phyloP scores from a whole-genome alignment of 192 early-diverging fungal genomes.

The Dimargaris xerosporica region DNA sequence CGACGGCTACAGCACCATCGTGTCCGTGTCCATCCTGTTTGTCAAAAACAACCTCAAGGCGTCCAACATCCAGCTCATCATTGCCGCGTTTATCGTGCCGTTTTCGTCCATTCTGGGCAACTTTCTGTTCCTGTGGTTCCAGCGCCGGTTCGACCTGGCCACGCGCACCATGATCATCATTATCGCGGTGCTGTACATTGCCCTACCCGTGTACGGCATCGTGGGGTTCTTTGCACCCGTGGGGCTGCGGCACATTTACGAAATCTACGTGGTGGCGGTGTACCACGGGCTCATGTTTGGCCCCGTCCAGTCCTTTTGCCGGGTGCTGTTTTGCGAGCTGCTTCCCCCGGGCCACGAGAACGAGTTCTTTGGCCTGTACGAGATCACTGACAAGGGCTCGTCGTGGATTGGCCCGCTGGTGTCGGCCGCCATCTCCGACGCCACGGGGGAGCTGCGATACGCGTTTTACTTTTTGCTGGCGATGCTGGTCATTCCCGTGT shows the following conservation, averaged over 20 bases:
- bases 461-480: conserved; percentile 36
- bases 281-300: conserved; percentile 50
- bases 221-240: conserved; percentile 37
- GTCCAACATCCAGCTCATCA: conserved; percentile 28
- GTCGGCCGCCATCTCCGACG: conserved; percentile 40
- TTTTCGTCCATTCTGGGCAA: conserved; percentile 37
- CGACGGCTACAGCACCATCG: conserved; percentile 44
- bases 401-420: conserved; percentile 57
- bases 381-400: conserved; percentile 52
- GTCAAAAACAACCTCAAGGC: conserved; percentile 36
- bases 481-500: conserved; percentile 34
- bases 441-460: conserved; percentile 33
- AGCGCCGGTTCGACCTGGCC: conserved; percentile 27
- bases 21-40: conserved; percentile 38
- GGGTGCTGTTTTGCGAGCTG: conserved; percentile 45
- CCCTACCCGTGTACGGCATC: conserved; percentile 46
- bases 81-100: conserved; percentile 39
- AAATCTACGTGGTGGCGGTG: conserved; percentile 40
- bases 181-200: conserved; percentile 25
- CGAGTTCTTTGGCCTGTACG: conserved; percentile 56
- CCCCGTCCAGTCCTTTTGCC: conserved; percentile 35
- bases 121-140: conserved; percentile 34
- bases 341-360: conserved; percentile 47
- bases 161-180: conserved; percentile 38
- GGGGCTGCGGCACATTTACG: conserved; percentile 32